Evolutionary conservation across 78 protist species (phyloP).

Genomic region (Dictyostelium citrinum): DNA sequence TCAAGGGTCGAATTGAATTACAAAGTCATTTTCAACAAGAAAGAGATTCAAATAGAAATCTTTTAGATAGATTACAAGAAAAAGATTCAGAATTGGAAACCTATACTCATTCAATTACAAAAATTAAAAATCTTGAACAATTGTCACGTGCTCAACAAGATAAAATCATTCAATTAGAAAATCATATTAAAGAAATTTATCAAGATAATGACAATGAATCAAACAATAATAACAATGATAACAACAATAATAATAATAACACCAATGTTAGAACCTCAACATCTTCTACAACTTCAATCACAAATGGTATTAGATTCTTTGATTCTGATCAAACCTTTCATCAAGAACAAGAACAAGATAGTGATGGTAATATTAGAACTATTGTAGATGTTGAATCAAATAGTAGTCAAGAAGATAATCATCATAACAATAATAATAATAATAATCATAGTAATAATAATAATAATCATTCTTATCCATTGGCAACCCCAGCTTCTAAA

Average conservation of each 20-base stretch:
- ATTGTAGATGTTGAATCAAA: not conserved
- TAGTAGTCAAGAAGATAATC: not conserved
- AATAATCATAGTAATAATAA: not conserved
- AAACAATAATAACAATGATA: not conserved
- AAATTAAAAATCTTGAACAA: constrained; percentile 4
- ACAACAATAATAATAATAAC: not conserved
- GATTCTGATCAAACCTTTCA: not conserved
- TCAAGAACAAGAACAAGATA: not conserved
- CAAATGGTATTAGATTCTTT: not conserved
- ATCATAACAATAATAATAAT: not conserved
- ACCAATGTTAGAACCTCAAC: not conserved
- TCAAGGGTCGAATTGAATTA: not conserved
- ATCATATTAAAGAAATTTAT: not conserved
- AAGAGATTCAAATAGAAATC: constrained; percentile 3
- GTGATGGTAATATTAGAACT: not conserved
- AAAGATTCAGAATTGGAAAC: constrained; percentile 8
- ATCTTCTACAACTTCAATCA: not conserved
- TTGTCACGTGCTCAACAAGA: not conserved
- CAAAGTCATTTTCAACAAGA: constrained; percentile 7
- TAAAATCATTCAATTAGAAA: not conserved
- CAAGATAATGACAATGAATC: not conserved
- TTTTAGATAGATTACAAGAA: constrained; percentile 9
- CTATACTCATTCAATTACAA: not conserved
- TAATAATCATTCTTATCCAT: not conserved
- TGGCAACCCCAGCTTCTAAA: not conserved